These are phyloP conservation scores for Raphanus hybrid DNA, from an alignment of 441 rosid species.

Conservation along the genomic window DNA sequence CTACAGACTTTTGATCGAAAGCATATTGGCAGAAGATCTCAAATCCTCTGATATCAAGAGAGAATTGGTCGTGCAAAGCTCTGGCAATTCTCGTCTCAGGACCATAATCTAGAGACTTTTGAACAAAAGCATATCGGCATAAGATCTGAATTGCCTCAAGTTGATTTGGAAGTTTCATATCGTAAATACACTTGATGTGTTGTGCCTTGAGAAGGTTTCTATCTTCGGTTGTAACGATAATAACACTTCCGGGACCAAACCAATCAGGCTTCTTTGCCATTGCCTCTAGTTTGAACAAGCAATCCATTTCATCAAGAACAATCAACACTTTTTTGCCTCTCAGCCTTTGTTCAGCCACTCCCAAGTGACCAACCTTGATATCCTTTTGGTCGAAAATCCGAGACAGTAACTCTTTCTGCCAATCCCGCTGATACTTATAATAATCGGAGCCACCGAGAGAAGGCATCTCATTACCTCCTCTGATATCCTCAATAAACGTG, in stretches of 20 bases:
- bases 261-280: not conserved
- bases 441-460: not conserved
- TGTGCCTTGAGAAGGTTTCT: constrained; percentile 17
- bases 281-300: constrained; percentile 5
- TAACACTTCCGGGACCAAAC: constrained; percentile 41
- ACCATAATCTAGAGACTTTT: not conserved
- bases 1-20: too few relatives aligned
- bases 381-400: not conserved
- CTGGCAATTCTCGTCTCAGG: not conserved
- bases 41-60: too few relatives aligned
- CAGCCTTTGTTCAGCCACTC: not conserved
- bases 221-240: constrained; percentile 45
- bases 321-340: not conserved
- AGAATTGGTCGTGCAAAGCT: too few relatives aligned
- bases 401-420: constrained; percentile 15
- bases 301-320: constrained; percentile 44
- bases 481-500: too few relatives aligned
- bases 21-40: too few relatives aligned
- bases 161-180: not conserved
- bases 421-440: not conserved
- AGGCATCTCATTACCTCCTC: too few relatives aligned
- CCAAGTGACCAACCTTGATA: not conserved
- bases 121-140: constrained; percentile 22
- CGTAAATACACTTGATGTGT: constrained; percentile 18
- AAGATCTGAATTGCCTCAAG: constrained; percentile 26